Conservation (phyloP, 2,329 filamentous ascomycete species). For the Dactylellina cionopaga region DNA sequence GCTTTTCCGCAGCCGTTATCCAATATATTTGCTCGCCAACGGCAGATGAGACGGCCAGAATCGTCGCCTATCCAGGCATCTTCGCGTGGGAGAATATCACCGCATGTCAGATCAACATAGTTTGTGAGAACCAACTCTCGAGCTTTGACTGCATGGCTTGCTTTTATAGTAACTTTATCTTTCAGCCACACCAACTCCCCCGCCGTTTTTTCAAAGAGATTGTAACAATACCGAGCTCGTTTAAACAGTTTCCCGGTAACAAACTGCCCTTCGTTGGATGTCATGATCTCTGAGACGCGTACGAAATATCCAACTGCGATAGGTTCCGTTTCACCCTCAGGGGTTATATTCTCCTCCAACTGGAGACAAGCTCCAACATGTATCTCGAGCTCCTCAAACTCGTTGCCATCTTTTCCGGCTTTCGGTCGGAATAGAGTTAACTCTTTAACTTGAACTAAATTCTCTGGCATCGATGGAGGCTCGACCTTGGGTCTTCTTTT, state of each 20-base stretch:
- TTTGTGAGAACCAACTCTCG: constrained; percentile 35
- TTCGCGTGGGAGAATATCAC: constrained; percentile 10
- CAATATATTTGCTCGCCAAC: constrained; percentile 10
- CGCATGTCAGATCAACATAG: constrained; percentile 31
- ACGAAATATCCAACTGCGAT: constrained; percentile 9
- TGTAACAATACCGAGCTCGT: constrained; percentile 24
- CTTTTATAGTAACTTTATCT: constrained; percentile 10
- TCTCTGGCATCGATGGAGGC: not conserved
- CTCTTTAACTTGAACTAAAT: not conserved
- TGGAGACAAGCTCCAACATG: constrained; percentile 31
- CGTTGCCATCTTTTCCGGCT: not conserved
- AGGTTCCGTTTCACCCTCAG: constrained; percentile 6
- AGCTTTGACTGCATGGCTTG: not conserved
- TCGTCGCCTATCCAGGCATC: constrained; percentile 16
- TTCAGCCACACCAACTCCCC: constrained; percentile 26
- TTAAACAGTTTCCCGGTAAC: constrained; percentile 26
- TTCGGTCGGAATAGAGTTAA: constrained; percentile 13
- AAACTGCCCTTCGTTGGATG: constrained; percentile 21
- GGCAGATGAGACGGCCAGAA: constrained; percentile 36
- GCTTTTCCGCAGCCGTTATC: constrained; percentile 14
- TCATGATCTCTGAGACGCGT: constrained; percentile 16
- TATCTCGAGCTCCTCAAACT: constrained; percentile 6
- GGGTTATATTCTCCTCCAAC: not conserved
- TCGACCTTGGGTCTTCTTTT: not conserved
- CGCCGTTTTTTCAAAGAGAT: constrained; percentile 13